Percentiles rank a stretch among this genome's conserved stretches.
These are phyloP conservation scores for Danielia oregonensis DNA, from an alignment of 805 yeast species.

Conservation along the genomic window DNA sequence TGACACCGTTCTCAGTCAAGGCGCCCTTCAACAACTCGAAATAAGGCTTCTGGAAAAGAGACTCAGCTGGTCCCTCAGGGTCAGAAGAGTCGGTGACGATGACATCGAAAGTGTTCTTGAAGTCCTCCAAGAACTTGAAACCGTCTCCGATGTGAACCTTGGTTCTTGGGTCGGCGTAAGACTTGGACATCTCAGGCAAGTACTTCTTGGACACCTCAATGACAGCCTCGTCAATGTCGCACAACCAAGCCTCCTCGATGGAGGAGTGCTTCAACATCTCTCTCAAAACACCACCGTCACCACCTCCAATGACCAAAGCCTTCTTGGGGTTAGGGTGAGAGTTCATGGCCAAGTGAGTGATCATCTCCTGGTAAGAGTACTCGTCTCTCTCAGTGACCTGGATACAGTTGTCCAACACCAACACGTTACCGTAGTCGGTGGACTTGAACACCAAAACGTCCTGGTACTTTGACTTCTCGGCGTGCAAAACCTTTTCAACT, in stretches of 20 bases:
- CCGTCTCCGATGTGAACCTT: slow-evolving; percentile 94
- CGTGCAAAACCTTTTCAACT: slow-evolving; percentile 83
- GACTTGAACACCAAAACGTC: slow-evolving; percentile 92
- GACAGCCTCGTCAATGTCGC: slow-evolving; percentile 95
- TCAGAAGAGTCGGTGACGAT: slow-evolving; percentile 97
- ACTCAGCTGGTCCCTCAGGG: slow-evolving; percentile 98
- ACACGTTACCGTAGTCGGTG: slow-evolving; percentile 90
- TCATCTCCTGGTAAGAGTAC: slow-evolving; percentile 98
- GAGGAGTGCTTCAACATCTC: slow-evolving; percentile 86
- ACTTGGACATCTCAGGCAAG: slow-evolving; percentile 82
- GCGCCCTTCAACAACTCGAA: slow-evolving; percentile 81
- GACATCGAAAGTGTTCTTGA: slow-evolving; percentile 85
- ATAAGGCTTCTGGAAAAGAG: slow-evolving; percentile 88
- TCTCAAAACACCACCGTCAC: slow-evolving; percentile 97
- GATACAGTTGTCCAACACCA: slow-evolving; percentile 91
- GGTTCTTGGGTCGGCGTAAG: slow-evolving; percentile 85
- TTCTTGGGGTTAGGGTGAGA: slow-evolving; percentile 92
- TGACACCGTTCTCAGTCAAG: slow-evolving; percentile 88
- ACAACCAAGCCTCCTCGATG: slow-evolving; percentile 84
- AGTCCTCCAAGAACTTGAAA: slow-evolving; percentile 85
- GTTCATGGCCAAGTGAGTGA: slow-evolving; percentile 87
- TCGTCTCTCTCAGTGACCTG: slow-evolving; percentile 98
- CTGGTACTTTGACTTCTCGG: slow-evolving; percentile 84
- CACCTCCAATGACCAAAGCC: slow-evolving; percentile 96
- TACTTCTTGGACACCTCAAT: slow-evolving; percentile 81